phyloP scores from a whole-genome alignment of 2,329 filamentous ascomycete genomes.

The Colletotrichum sp. region DNA sequence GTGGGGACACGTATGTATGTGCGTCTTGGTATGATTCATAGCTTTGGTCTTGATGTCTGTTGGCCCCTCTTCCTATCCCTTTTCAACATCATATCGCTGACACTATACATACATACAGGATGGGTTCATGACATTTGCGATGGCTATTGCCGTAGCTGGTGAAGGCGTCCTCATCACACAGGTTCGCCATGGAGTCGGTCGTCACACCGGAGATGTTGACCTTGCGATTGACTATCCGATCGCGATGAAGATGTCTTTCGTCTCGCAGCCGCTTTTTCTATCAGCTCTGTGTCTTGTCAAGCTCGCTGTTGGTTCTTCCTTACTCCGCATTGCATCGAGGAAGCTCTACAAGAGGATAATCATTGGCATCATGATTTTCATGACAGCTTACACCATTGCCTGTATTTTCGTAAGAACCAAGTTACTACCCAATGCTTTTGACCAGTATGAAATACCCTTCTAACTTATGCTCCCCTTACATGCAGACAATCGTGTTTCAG shows the following conservation, averaged over 20 bases:
- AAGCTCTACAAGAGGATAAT: constrained; percentile 40
- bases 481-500: constrained; percentile 50
- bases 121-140: constrained; percentile 30
- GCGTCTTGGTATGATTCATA: constrained; percentile 48
- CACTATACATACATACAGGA: constrained; percentile 24
- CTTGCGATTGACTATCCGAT: constrained; percentile 30
- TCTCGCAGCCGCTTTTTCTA: constrained; percentile 48
- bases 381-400: constrained; percentile 33
- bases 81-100: too few relatives aligned
- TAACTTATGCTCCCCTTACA: neutral
- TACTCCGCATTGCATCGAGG: constrained; percentile 43
- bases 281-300: constrained; percentile 46
- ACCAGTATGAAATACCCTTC: too few relatives aligned
- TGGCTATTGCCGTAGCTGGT: constrained; percentile 38
- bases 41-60: constrained; percentile 50
- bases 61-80: too few relatives aligned
- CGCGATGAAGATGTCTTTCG: constrained; percentile 47
- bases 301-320: constrained; percentile 43
- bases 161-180: constrained; percentile 43
- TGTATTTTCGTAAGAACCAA: constrained; percentile 38
- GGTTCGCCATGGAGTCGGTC: constrained; percentile 48
- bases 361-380: constrained; percentile 39
- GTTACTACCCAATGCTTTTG: too few relatives aligned
- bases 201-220: constrained; percentile 47
- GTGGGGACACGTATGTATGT: constrained; percentile 51